Evolutionary conservation across 1,284 basidiomycete genomes (phyloP).

Genomic region (Irpex sp.): DNA sequence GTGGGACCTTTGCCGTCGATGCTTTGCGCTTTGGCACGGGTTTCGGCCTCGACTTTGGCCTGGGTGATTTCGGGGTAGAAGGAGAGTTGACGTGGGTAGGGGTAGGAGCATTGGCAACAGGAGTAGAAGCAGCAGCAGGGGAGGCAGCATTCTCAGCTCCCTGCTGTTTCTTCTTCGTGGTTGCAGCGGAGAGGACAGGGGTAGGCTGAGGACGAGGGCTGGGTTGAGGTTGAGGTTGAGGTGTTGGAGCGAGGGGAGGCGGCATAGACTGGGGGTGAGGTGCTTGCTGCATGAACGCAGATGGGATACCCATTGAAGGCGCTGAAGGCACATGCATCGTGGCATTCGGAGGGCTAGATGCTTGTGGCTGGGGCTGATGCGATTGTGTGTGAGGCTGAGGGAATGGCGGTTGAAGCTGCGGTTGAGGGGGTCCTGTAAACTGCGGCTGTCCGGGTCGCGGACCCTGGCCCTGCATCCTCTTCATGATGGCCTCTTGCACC

Average conservation of each 20-base stretch:
- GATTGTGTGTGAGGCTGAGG: slow-evolving; percentile 1
- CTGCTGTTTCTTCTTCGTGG: slow-evolving; percentile 8
- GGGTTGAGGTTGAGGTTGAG: slow-evolving; percentile 11
- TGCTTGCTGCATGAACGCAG: not conserved
- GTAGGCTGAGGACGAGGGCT: slow-evolving; percentile 8
- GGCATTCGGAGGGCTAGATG: not conserved
- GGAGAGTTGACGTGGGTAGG: slow-evolving; percentile 43
- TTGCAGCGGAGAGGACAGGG: slow-evolving; percentile 2
- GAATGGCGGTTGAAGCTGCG: slow-evolving; percentile 2
- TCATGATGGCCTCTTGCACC: not conserved
- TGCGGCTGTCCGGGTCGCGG: not conserved
- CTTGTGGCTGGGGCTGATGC: slow-evolving; percentile 1
- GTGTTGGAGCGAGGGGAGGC: slow-evolving; percentile 3
- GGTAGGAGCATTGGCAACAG: slow-evolving; percentile 48
- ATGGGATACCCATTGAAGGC: not conserved
- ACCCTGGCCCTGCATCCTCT: not conserved
- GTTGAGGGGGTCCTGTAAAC: not conserved
- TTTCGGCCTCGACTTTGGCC: slow-evolving; percentile 39
- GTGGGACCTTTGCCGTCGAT: slow-evolving; percentile 24
- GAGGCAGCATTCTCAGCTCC: slow-evolving; percentile 6
- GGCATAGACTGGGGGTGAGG: not conserved
- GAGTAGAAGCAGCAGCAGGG: slow-evolving; percentile 45
- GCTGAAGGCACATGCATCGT: slow-evolving; percentile 1
- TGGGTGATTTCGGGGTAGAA: slow-evolving; percentile 36
- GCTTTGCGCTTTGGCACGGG: slow-evolving; percentile 28